These are phyloP conservation scores for Chamaecyparis obtusa DNA, from an alignment of 75 land plant genomes.

Conservation along the genomic window DNA sequence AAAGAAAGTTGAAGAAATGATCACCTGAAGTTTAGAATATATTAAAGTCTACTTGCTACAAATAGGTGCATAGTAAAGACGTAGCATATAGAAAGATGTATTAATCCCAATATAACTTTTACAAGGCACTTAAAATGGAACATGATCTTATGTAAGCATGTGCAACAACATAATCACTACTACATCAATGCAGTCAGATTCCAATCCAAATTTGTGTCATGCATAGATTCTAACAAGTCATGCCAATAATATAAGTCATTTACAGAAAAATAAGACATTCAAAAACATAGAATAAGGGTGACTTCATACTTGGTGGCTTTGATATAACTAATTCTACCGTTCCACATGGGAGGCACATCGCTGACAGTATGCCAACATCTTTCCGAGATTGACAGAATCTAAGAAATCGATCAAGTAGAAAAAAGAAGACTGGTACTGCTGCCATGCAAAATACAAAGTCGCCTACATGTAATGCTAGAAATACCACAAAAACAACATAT, in stretches of 20 bases:
- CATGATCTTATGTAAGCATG: background rate
- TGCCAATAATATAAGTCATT: background rate
- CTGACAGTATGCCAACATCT: constrained; percentile 60
- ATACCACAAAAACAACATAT: constrained; percentile 70
- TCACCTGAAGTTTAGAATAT: background rate
- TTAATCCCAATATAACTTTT: background rate
- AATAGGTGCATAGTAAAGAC: background rate
- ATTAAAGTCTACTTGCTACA: background rate
- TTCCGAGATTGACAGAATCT: constrained; percentile 72
- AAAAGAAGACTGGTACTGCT: constrained; percentile 66
- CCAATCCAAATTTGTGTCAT: background rate
- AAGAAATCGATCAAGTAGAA: constrained; percentile 81
- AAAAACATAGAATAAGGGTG: background rate
- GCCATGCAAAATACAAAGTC: constrained; percentile 57
- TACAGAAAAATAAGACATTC: background rate
- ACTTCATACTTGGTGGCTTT: constrained; percentile 50
- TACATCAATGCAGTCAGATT: background rate
- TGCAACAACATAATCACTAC: background rate
- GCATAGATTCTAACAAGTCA: background rate
- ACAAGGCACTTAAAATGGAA: background rate
- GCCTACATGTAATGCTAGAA: constrained; percentile 73
- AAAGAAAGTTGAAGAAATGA: background rate
- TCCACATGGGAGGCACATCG: constrained; percentile 69
- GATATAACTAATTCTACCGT: constrained; percentile 69
- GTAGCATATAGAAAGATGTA: background rate